Evolutionary conservation across 495 filamentous ascomycete species (phyloP).

Genomic region (Talaromyces wortmannii): DNA sequence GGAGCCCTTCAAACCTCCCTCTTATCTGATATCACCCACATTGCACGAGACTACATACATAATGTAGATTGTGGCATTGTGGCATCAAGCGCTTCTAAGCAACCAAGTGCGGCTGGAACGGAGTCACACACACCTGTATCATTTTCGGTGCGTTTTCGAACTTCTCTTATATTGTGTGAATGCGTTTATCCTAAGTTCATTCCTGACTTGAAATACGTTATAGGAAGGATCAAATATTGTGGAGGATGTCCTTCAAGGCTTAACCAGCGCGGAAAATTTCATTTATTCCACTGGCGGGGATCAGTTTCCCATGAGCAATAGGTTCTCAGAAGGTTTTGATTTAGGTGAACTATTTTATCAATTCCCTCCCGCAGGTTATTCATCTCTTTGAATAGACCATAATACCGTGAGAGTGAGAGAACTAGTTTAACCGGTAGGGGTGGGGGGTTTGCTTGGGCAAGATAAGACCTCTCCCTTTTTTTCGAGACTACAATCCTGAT

Average conservation of each 20-base stretch:
- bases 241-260: neutral
- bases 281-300: neutral
- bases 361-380: neutral
- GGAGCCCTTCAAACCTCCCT: conserved; percentile 17
- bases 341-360: neutral
- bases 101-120: neutral
- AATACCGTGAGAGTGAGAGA: too few species aligned
- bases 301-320: neutral
- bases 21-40: conserved; percentile 19
- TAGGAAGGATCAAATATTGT: neutral
- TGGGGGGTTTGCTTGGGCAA: too few species aligned
- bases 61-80: neutral
- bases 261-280: neutral
- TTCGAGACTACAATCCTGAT: too few species aligned
- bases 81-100: neutral
- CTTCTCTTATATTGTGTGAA: neutral
- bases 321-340: neutral
- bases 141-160: neutral
- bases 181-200: neutral
- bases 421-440: too few species aligned
- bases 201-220: neutral
- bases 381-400: neutral
- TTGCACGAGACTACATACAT: conserved; percentile 15
- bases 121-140: neutral
- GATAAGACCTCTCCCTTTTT: too few species aligned